These are phyloP conservation scores for Coemansia javaensis DNA, from an alignment of 192 early-diverging fungal genomes.

Conservation along the genomic window DNA sequence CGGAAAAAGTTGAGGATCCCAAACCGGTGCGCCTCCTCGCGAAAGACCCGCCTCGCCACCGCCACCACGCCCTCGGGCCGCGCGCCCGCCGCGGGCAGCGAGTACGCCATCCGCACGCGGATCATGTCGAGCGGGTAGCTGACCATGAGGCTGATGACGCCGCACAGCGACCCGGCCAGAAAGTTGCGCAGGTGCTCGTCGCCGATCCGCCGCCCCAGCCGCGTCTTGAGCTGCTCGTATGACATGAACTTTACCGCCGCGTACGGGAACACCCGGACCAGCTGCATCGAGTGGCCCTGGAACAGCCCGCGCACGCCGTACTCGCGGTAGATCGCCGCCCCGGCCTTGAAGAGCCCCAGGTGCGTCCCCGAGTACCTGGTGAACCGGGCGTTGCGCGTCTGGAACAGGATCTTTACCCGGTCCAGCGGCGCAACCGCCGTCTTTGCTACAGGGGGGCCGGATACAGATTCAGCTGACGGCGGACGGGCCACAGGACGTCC, in stretches of 20 bases:
- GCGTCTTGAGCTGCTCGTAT: conserved; percentile 81
- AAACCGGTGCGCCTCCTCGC: conserved; percentile 60
- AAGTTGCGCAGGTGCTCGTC: conserved; percentile 70
- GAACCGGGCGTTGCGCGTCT: conserved; percentile 69
- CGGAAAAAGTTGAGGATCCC: conserved; percentile 85
- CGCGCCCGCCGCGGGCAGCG: conserved; percentile 23
- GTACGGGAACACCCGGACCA: conserved; percentile 94
- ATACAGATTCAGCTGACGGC: not conserved
- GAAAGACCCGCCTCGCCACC: conserved; percentile 61
- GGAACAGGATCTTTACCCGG: conserved; percentile 82
- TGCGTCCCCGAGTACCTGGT: conserved; percentile 53
- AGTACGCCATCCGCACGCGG: conserved; percentile 87
- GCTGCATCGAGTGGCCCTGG: conserved; percentile 91
- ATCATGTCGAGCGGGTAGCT: conserved; percentile 95
- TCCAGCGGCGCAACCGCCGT: conserved; percentile 76
- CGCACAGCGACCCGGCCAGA: conserved; percentile 77
- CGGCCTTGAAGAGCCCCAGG: conserved; percentile 77
- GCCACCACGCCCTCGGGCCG: conserved; percentile 54
- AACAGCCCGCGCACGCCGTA: conserved; percentile 79
- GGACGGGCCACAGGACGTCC: no score
- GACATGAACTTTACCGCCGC: conserved; percentile 96
- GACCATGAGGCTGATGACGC: conserved; percentile 78
- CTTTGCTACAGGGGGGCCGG: conserved; percentile 53
- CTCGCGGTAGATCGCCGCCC: conserved; percentile 62
- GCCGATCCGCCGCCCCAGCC: conserved; percentile 59